Percentiles rank a stretch among this genome's conserved stretches.
Conservation (phyloP, 345 rosid genomes). For the Populus nigra region DNA sequence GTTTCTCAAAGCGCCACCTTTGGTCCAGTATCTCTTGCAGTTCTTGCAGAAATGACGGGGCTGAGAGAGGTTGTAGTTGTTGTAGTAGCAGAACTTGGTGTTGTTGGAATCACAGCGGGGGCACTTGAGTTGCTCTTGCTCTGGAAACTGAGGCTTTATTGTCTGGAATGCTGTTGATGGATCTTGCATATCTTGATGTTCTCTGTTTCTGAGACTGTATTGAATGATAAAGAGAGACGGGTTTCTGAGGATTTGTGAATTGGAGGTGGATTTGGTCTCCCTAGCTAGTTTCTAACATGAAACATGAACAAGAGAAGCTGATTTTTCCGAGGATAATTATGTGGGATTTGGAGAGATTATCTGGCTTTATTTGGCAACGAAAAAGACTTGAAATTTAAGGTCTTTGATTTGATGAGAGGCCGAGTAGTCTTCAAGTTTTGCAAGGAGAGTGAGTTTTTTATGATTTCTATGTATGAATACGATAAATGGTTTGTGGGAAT, state of each 20-base stretch:
- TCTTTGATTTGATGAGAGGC: too few relatives aligned
- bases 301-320: too few relatives aligned
- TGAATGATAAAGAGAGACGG: not conserved
- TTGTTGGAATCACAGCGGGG: too few relatives aligned
- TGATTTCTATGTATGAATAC: too few relatives aligned
- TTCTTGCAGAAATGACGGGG: constrained; percentile 48
- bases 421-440: too few relatives aligned
- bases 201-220: not conserved
- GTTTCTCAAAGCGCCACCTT: constrained; percentile 87
- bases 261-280: not conserved
- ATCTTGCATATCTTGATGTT: constrained; percentile 50
- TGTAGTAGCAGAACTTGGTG: too few relatives aligned
- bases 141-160: constrained; percentile 57
- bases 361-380: not conserved
- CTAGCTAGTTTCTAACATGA: too few relatives aligned
- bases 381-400: not conserved
- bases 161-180: constrained; percentile 38
- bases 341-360: too few relatives aligned
- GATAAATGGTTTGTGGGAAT: too few relatives aligned
- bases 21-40: constrained; percentile 94
- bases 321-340: too few relatives aligned
- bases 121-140: constrained; percentile 49
- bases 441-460: too few relatives aligned
- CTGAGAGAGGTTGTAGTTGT: too few relatives aligned
- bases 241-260: not conserved